A percentile compares a stretch with the other conserved stretches of the same genome.
Conservation (phyloP, 495 filamentous ascomycete species). For the Rusavskia elegans region DNA sequence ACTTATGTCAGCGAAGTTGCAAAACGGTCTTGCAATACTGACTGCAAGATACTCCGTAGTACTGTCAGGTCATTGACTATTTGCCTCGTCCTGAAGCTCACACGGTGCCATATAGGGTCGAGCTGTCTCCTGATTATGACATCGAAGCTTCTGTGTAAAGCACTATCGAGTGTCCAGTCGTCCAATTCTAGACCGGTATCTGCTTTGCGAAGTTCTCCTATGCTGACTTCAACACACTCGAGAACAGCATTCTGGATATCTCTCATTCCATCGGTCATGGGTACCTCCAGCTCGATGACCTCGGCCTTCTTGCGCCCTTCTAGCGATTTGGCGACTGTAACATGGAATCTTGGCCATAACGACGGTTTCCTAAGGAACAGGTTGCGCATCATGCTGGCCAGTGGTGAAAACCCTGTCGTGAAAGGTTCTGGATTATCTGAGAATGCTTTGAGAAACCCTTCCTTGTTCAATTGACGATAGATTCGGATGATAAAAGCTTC, state of each 20-base stretch:
- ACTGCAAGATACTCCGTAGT: constrained; percentile 75
- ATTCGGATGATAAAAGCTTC: constrained; percentile 94
- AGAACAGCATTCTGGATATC: constrained; percentile 88
- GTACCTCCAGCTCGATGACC: constrained; percentile 92
- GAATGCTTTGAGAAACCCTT: constrained; percentile 89
- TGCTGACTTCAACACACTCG: constrained; percentile 90
- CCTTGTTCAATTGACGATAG: constrained; percentile 84
- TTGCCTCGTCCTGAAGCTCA: constrained; percentile 86
- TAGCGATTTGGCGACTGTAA: constrained; percentile 71
- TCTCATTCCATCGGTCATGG: constrained; percentile 87
- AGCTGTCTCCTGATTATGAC: constrained; percentile 74
- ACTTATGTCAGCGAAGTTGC: neutral
- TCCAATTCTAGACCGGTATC: constrained; percentile 89
- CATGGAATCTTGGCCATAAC: constrained; percentile 90
- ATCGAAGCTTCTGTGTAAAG: constrained; percentile 85
- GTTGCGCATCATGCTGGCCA: constrained; percentile 85
- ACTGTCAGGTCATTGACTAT: constrained; percentile 81
- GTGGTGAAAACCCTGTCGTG: constrained; percentile 71
- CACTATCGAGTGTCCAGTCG: constrained; percentile 94
- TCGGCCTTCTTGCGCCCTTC: constrained; percentile 89
- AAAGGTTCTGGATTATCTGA: constrained; percentile 92
- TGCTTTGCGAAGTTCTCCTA: constrained; percentile 76
- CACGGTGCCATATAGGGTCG: constrained; percentile 92
- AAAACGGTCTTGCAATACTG: constrained; percentile 7
- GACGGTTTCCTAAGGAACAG: constrained; percentile 78